Base-by-base conservation (phyloP, 2,329 filamentous ascomycete genomes). In the Aspergillus awamori region DNA sequence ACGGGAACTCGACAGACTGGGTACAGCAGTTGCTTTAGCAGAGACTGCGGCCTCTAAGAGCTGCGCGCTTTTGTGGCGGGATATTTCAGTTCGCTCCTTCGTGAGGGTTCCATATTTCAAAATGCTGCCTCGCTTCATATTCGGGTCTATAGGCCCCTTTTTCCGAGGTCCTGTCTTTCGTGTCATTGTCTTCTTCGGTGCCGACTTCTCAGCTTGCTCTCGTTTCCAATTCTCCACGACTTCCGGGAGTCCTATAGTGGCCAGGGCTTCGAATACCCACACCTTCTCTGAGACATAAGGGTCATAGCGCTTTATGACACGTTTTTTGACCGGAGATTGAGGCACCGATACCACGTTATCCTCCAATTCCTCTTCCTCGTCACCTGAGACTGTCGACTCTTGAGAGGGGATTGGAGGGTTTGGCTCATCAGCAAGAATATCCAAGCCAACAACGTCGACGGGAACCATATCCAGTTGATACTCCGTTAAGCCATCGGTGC, bases 401-500 rank as follows among this genome's bases (percentile, higher is more conserved):
- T 72, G 66, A 26, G 71, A 63, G 60, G 74, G 69, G n/a, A 73
- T 61, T 2, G 84, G 81, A 1, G 81, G 80, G 61, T 86, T 86
- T 15, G 91, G 88, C 30, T 87, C 84, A 72, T 97, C 93, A 0
- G 83, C 81, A 10, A 87, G 84, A 24, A 97, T 78, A 69, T 96
- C 87, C 41, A 98, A 83, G 0, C 87, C 87, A 2, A 97, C 91
- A 15, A 97, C 83, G 30, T 90, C 84, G 2, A 87, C 82, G 0
- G 95, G 95, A 4, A 89, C 81, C 70, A 90, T 96, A 1, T 90
- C 87, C 22, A 98, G 77, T 6, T 94, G 88, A 8, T 97, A 75
- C 73, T 98, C 94, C 1, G 87, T 83, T 4, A 87, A 86, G 1
- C 84, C 87, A 71, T 96, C 94, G 0, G 89, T 93, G 56, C 86